Percentiles rank a stretch among this genome's conserved stretches.
Conservation (phyloP, 352 stramenopile genomes). For the Blastocystis hominis region DNA sequence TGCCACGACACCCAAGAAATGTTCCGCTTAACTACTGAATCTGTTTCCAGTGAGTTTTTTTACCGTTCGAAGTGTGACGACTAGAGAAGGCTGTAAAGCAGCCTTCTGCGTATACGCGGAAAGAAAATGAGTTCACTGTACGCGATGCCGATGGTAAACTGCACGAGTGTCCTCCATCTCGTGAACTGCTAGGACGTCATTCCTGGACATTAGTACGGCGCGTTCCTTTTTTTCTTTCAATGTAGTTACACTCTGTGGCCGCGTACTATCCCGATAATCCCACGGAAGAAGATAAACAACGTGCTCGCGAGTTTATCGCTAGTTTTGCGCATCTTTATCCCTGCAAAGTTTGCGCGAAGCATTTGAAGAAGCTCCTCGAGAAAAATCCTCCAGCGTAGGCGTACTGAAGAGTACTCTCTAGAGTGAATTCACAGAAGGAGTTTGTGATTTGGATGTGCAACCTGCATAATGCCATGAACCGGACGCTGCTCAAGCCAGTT, state of each 20-base stretch:
- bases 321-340: slow-evolving; percentile 76
- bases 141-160: slow-evolving; percentile 11
- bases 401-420: slow-evolving; percentile 69
- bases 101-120: slow-evolving; percentile 23
- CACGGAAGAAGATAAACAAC: slow-evolving; percentile 70
- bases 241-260: slow-evolving; percentile 77
- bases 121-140: slow-evolving; percentile 52
- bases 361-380: slow-evolving; percentile 74
- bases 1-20: slow-evolving; percentile 57
- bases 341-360: slow-evolving; percentile 72
- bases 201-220: slow-evolving; percentile 72
- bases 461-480: slow-evolving; percentile 78
- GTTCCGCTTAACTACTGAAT: slow-evolving; percentile 39
- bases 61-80: not conserved
- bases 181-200: slow-evolving; percentile 71
- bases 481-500: slow-evolving; percentile 72
- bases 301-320: slow-evolving; percentile 72
- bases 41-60: not conserved
- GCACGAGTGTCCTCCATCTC: slow-evolving; percentile 69
- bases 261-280: slow-evolving; percentile 79
- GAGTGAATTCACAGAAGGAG: slow-evolving; percentile 72
- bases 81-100: slow-evolving; percentile 48
- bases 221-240: not conserved
- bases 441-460: slow-evolving; percentile 78
- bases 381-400: slow-evolving; percentile 73